Conservation (phyloP, 2,329 filamentous ascomycete genomes). For the Phialemoniopsis sp. region DNA sequence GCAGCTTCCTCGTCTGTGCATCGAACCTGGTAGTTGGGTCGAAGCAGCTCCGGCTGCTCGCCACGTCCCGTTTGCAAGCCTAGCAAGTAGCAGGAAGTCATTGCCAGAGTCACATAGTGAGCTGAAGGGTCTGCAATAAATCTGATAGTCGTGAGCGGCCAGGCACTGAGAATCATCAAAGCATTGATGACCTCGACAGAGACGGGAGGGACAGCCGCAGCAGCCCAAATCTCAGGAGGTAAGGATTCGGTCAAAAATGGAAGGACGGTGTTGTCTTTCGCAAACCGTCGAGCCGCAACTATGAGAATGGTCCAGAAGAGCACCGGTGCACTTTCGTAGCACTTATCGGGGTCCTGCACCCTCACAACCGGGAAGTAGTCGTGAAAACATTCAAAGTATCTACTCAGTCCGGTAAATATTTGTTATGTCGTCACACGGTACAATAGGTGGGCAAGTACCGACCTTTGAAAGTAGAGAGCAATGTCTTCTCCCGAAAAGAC, state of each 20-base stretch:
- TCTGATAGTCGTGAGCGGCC: conserved; percentile 46
- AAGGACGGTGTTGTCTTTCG: conserved; percentile 34
- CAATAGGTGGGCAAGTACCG: conserved; percentile 8
- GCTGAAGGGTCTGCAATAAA: conserved; percentile 47
- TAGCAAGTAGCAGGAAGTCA: conserved; percentile 42
- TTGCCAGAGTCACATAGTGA: conserved; percentile 39
- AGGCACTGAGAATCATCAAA: conserved; percentile 44
- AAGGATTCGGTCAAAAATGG: conserved; percentile 42
- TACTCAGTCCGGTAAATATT: conserved; percentile 12
- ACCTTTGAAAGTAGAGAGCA: conserved; percentile 52
- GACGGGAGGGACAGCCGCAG: conserved; percentile 36
- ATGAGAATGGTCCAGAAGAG: conserved; percentile 54
- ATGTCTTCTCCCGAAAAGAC: conserved; percentile 49
- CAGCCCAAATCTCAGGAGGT: conserved; percentile 37
- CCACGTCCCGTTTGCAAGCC: conserved; percentile 50
- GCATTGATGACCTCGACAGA: conserved; percentile 46
- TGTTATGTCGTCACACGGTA: no score
- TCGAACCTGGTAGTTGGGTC: conserved; percentile 33
- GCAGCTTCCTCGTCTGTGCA: conserved; percentile 48
- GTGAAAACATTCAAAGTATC: conserved; percentile 49
- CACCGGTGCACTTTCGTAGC: conserved; percentile 40
- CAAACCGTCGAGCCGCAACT: conserved; percentile 44
- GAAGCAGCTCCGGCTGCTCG: conserved; percentile 43
- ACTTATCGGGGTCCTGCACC: conserved; percentile 43
- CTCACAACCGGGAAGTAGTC: conserved; percentile 48